Evolutionary conservation across 2,329 filamentous ascomycete species (phyloP).

Genomic region (Periconia digitata): DNA sequence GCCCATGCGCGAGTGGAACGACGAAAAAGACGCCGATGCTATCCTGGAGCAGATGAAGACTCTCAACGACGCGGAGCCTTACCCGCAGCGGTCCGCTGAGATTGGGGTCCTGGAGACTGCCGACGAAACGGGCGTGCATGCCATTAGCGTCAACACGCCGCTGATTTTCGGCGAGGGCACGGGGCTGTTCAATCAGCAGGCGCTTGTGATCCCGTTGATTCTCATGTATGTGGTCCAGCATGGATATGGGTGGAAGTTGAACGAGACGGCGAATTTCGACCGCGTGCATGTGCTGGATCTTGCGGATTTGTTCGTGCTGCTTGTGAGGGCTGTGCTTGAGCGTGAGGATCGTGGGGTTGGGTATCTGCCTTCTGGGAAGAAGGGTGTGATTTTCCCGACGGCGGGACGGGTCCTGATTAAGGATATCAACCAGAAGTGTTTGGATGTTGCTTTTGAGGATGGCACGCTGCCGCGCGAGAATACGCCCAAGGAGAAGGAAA

Average conservation of each 20-base stretch:
- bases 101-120: constrained; percentile 12
- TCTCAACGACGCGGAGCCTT: constrained; percentile 10
- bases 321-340: constrained; percentile 17
- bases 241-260: constrained; percentile 20
- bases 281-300: constrained; percentile 20
- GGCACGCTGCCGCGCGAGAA: constrained; percentile 14
- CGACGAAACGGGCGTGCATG: constrained; percentile 11
- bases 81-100: constrained; percentile 17
- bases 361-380: constrained; percentile 13
- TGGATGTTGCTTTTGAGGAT: constrained; percentile 18
- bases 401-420: constrained; percentile 13
- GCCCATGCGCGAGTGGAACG: constrained; percentile 17
- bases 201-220: constrained; percentile 15
- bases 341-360: constrained; percentile 15
- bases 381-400: constrained; percentile 16
- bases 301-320: constrained; percentile 15
- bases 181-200: constrained; percentile 16
- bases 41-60: constrained; percentile 15
- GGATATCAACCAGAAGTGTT: constrained; percentile 14
- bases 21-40: constrained; percentile 7
- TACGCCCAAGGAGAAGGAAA: constrained; percentile 16
- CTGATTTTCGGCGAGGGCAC: constrained; percentile 19
- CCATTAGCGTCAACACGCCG: constrained; percentile 17
- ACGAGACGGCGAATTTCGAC: constrained; percentile 21
- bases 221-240: constrained; percentile 17